Evolutionary conservation across 2,329 filamentous ascomycete genomes (phyloP).

Genomic region (Aspergillus fischeri): DNA sequence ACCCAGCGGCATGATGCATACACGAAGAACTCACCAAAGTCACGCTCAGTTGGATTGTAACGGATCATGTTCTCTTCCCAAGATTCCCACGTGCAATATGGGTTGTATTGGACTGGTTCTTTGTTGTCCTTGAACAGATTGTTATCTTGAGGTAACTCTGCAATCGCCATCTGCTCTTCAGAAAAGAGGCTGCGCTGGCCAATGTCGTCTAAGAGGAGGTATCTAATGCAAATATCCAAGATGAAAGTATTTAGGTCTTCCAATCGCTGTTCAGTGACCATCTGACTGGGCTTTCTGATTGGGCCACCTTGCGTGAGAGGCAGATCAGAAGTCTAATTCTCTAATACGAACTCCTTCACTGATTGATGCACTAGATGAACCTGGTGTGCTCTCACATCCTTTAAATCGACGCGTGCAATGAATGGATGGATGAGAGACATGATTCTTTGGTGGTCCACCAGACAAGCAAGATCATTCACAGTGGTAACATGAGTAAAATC

Average conservation of each 20-base stretch:
- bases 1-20: too few species aligned
- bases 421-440: conserved; percentile 17
- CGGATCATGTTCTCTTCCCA: conserved; percentile 30
- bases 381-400: conserved; percentile 11
- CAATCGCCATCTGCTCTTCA: conserved; percentile 20
- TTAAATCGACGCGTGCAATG: conserved; percentile 13
- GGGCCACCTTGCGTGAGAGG: not conserved
- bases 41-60: conserved; percentile 10
- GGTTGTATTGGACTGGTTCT: conserved; percentile 14
- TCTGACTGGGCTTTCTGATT: conserved; percentile 1
- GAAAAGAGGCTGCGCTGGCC: conserved; percentile 23
- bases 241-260: conserved; percentile 18
- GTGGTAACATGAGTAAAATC: conserved; percentile 14
- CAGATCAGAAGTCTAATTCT: conserved; percentile 1
- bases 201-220: conserved; percentile 24
- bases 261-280: not conserved
- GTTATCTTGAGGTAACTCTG: conserved; percentile 19
- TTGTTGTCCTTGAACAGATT: conserved; percentile 23
- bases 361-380: conserved; percentile 19
- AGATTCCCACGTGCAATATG: conserved; percentile 24
- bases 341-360: conserved; percentile 15
- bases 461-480: conserved; percentile 14
- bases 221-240: conserved; percentile 25
- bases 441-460: conserved; percentile 25
- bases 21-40: too few species aligned